These are phyloP conservation scores for Phytopythium boreale DNA, from an alignment of 352 stramenopile species.

Conservation along the genomic window DNA sequence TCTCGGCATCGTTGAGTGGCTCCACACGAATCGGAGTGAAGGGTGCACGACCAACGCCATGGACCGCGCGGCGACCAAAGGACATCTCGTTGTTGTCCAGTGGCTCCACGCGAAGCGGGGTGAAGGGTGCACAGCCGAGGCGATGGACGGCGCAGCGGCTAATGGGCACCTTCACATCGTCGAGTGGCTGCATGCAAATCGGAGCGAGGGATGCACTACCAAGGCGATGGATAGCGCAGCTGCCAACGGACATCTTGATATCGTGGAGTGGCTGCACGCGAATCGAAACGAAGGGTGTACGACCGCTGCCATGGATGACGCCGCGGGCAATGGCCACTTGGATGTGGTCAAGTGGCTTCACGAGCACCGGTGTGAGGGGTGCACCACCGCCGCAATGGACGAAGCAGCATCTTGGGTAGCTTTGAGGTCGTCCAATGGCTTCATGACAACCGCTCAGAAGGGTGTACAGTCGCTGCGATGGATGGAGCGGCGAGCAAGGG, in stretches of 20 bases:
- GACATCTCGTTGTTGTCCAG: slow-evolving; percentile 1
- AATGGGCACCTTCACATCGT: slow-evolving; percentile 21
- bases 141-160: slow-evolving; percentile 19
- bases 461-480: not conserved
- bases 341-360: slow-evolving; percentile 10
- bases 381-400: slow-evolving; percentile 19
- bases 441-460: slow-evolving; percentile 2
- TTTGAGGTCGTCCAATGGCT: slow-evolving; percentile 26
- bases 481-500: not conserved
- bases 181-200: slow-evolving; percentile 19
- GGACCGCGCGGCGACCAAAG: slow-evolving; percentile 19
- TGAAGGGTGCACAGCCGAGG: slow-evolving; percentile 16
- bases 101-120: slow-evolving; percentile 7
- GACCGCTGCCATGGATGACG: slow-evolving; percentile 25
- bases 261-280: slow-evolving; percentile 24
- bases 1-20: slow-evolving; percentile 44
- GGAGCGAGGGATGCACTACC: slow-evolving; percentile 5
- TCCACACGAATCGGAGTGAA: slow-evolving; percentile 26
- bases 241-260: slow-evolving; percentile 19
- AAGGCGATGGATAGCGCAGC: slow-evolving; percentile 20
- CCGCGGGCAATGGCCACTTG: slow-evolving; percentile 11
- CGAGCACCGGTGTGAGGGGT: slow-evolving; percentile 15
- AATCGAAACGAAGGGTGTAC: slow-evolving; percentile 21
- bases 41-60: slow-evolving; percentile 21
- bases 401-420: slow-evolving; percentile 16